These are phyloP conservation scores for Xylaria sp. DNA, from an alignment of 495 filamentous ascomycete species.

Conservation along the genomic window DNA sequence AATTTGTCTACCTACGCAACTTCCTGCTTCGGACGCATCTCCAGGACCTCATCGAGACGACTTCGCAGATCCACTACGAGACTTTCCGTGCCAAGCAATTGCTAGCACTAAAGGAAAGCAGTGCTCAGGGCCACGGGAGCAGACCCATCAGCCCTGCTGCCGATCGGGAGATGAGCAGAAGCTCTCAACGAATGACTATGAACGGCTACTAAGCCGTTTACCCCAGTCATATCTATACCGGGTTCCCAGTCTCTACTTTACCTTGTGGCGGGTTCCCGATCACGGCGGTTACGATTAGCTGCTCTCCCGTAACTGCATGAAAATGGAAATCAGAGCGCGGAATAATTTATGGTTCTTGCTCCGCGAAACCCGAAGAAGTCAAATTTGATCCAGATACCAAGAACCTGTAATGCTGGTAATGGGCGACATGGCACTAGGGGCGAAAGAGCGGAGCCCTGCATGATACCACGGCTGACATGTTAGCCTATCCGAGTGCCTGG, in stretches of 20 bases:
- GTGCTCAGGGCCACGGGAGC: conserved; percentile 84
- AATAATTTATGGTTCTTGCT: conserved; percentile 23
- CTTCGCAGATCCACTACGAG: conserved; percentile 99
- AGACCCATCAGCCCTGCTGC: conserved; percentile 93
- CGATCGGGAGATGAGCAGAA: conserved; percentile 93
- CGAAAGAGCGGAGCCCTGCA: conserved; percentile 34
- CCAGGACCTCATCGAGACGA: conserved; percentile 98
- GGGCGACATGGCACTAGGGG: conserved; percentile 23
- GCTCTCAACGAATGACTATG: conserved; percentile 96
- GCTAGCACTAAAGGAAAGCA: conserved; percentile 96
- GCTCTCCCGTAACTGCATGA: background rate
- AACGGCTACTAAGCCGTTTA: conserved; percentile 81
- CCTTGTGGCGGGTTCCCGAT: background rate
- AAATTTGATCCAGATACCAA: conserved; percentile 33
- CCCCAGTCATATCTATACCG: conserved; percentile 25
- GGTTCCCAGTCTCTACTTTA: conserved; percentile 21
- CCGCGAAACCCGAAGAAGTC: conserved; percentile 30
- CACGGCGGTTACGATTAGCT: background rate
- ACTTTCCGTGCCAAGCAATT: conserved; percentile 99
- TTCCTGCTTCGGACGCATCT: conserved; percentile 97
- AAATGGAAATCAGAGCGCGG: conserved; percentile 17
- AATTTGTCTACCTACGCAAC: conserved; percentile 97
- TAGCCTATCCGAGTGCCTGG: conserved; percentile 30
- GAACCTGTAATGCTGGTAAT: conserved; percentile 31
- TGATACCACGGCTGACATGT: conserved; percentile 33